Evolutionary conservation across 108 stramenopile species (phyloP).

Genomic region (Pseudonitzschia multiseries): DNA sequence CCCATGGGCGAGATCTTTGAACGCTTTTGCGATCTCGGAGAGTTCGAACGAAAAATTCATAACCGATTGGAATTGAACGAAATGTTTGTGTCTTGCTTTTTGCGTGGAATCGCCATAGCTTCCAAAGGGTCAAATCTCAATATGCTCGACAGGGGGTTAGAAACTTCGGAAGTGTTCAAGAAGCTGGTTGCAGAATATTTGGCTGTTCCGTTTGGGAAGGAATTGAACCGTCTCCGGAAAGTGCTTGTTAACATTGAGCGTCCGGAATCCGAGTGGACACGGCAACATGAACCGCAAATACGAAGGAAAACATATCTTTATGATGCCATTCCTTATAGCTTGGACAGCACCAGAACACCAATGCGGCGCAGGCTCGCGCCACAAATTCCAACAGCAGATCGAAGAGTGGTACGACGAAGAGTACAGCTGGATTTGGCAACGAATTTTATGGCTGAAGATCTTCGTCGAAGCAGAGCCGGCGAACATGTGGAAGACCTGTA

Average conservation of each 20-base stretch:
- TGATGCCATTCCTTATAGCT: no score
- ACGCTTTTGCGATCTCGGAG: slow-evolving; percentile 2
- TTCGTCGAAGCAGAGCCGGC: no score
- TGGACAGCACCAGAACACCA: no score
- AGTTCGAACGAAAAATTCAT: slow-evolving; percentile 18
- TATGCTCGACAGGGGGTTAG: slow-evolving; percentile 40
- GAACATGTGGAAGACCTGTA: no score
- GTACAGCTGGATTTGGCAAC: no score
- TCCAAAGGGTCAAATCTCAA: slow-evolving; percentile 2
- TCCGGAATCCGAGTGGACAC: background rate
- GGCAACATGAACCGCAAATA: no score
- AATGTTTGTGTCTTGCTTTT: slow-evolving; percentile 30
- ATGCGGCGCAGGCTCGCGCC: no score
- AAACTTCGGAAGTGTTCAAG: slow-evolving; percentile 44
- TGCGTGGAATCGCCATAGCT: slow-evolving; percentile 39
- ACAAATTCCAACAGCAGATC: no score
- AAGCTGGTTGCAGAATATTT: slow-evolving; percentile 36
- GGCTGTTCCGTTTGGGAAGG: slow-evolving; percentile 29
- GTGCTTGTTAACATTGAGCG: slow-evolving; percentile 17
- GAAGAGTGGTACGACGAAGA: no score
- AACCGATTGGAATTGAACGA: slow-evolving; percentile 21
- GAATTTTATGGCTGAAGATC: no score
- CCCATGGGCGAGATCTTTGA: background rate
- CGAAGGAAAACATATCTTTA: no score
- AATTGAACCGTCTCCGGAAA: slow-evolving; percentile 24